Evolutionary conservation across 169 alveolate genomes (phyloP), one percentile per base, ranked within the genome.

Genomic region (Prorocentrum cordatum): DNA sequence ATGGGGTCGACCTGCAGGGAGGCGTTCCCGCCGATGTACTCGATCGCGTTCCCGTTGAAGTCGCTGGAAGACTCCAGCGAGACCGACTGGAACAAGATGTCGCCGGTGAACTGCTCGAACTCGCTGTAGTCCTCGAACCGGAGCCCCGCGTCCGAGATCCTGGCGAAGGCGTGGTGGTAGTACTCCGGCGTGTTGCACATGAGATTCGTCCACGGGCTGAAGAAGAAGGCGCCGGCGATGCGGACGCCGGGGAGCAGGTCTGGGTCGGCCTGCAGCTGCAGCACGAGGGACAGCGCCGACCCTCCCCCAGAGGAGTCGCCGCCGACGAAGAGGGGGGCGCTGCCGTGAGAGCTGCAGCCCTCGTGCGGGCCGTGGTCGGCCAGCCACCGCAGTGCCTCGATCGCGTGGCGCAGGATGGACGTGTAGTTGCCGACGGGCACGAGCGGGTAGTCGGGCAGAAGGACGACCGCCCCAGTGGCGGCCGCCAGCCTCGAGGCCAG

Each of bases 361-460:
- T n/a, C n/a, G n/a, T n/a, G n/a, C n/a, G n/a, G n/a, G n/a, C n/a
- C n/a, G n/a, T n/a, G n/a, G 12, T 14, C 12, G 36, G 26, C 68
- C 7, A 59, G 68, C 68, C 68, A 59, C 68, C 2, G 24, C 9
- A 59, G 32, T 7, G 68, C 68, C 33, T 59, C 68, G 18, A 59
- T 22, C 9, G 68, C 24, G 12, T 32, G 38, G 22, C 29, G 9
- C 38, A 59, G 68, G 38, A 59, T 59, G 33, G 68, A 59, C 38
- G 24, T n/a, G 33, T 27, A 59, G 68, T 59, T 27, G 32, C 68
- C 68, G 20, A 31, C 58, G 3, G 54, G 77, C 14, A 35, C 58
- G 33, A 67, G 42, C 12, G 77, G 77, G 24, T 32, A 67, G 54
- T 67, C 77, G 6, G 77, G 77, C 33, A 67, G 58, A 50, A 67